A percentile compares a stretch with the other conserved stretches of the same genome.
Conservation (phyloP, 2,329 filamentous ascomycete genomes). For the Stenocarpella maydis region DNA sequence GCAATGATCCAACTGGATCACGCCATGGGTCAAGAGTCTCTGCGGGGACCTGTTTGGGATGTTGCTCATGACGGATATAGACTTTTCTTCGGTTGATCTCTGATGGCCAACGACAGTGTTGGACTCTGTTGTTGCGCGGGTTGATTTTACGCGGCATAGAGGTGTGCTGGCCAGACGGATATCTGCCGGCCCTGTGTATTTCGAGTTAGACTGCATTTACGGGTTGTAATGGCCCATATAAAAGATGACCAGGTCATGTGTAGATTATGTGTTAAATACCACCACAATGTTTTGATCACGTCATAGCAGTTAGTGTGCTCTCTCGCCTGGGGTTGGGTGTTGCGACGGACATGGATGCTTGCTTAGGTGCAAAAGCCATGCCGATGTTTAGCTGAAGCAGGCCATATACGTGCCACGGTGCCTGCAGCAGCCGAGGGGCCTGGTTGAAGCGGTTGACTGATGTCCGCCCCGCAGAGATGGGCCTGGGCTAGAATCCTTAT, state of each 20-base stretch:
- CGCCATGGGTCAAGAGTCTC: neutral
- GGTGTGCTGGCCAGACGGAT: neutral
- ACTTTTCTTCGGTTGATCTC: constrained; percentile 15
- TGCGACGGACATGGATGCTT: no score
- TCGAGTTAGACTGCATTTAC: constrained; percentile 27
- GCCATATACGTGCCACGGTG: neutral
- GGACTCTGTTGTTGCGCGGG: neutral
- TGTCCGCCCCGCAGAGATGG: constrained; percentile 5
- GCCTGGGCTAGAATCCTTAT: neutral
- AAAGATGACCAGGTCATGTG: constrained; percentile 1
- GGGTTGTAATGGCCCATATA: neutral
- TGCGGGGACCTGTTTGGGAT: constrained; percentile 7
- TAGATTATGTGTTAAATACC: constrained; percentile 21
- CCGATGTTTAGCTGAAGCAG: constrained; percentile 2
- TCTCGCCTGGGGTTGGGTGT: neutral
- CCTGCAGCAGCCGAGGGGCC: no score
- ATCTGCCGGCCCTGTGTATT: neutral
- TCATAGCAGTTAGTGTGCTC: neutral
- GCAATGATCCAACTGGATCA: constrained; percentile 11
- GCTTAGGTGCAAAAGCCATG: no score
- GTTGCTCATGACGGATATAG: constrained; percentile 32
- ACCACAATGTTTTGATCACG: neutral
- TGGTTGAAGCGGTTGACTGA: neutral
- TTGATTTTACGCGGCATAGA: constrained; percentile 6
- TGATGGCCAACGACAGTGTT: neutral